Base-by-base conservation (phyloP, 441 rosid species). In the Metrosideros polymorpha region DNA sequence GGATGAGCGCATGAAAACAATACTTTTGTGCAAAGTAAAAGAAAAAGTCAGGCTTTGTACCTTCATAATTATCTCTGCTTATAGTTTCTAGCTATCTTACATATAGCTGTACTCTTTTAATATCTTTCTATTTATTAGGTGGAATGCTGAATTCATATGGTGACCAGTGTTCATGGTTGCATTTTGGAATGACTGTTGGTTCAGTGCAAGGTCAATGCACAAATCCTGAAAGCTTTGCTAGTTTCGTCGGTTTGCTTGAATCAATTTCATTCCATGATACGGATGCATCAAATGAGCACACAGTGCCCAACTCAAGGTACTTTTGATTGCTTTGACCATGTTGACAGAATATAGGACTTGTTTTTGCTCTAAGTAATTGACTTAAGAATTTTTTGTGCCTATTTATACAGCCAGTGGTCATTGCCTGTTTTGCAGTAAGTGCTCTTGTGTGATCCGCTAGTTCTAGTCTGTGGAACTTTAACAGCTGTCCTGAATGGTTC, bases 191-290 rank as follows among this genome's bases (percentile, higher is more conserved):
- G 92, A 87, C 93, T 86, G 84, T 77, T 83, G 92, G 90, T 87
- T 95, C 94, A 86, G 89, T 79, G 88, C 90, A 94, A 91, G 96
- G 92, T 91, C 95, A 92, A 92, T 96, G 99, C 88, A 89, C 89
- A 84, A 95, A 94, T 90, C 93, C 93, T 51, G 95, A 96, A 85
- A 93, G 92, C 89, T 97, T 97, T 90, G 89, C 96, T 86, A 93
- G 88, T 91, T 94, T 96, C 90, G 94, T 97, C 88, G 96, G 96
- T 85, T 90, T 97, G 91, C 98, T 96, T 87, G 98, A 94, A 90
- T 96, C 99, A 45, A 92, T 96, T 90, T 96, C 99, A 82, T 94
- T 95, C 85, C 95, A 92, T 88, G 97, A 92, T 89, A 85, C 90
- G 88, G 83, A 92, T 87, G 94, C 93, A 90, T 90, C 99, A 49